phyloP scores from a whole-genome alignment of 768 basidiomycete species.

The Amanita rimosa region DNA sequence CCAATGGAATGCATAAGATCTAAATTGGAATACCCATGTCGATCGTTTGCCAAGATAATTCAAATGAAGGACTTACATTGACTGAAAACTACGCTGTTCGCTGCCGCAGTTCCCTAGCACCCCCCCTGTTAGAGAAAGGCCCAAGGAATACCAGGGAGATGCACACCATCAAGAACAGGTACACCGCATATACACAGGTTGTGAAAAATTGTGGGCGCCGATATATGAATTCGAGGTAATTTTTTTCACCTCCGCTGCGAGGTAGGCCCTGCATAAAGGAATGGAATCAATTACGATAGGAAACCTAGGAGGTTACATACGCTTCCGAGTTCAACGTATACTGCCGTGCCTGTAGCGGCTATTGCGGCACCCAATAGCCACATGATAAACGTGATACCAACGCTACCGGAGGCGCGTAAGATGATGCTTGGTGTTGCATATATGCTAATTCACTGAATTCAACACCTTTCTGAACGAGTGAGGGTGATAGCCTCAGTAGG shows the following conservation, averaged over 20 bases:
- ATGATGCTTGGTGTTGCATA: slow-evolving; percentile 65
- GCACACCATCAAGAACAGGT: slow-evolving; percentile 46
- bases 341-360: slow-evolving; percentile 55
- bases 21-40: slow-evolving; percentile 14
- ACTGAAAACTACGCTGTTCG: slow-evolving; percentile 55
- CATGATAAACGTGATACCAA: slow-evolving; percentile 56
- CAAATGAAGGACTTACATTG: slow-evolving; percentile 40
- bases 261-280: slow-evolving; percentile 42
- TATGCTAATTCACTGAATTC: slow-evolving; percentile 29
- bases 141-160: background rate
- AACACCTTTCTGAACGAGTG: background rate
- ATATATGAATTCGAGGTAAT: slow-evolving; percentile 62
- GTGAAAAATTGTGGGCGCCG: slow-evolving; percentile 47
- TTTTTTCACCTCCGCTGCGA: slow-evolving; percentile 65
- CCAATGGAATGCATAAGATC: slow-evolving; percentile 48
- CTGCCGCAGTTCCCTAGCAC: slow-evolving; percentile 44
- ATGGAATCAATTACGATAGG: background rate
- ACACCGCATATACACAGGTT: slow-evolving; percentile 48
- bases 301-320: slow-evolving; percentile 21
- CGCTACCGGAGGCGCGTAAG: slow-evolving; percentile 54
- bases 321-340: slow-evolving; percentile 69
- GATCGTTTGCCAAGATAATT: background rate
- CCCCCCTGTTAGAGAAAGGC: background rate
- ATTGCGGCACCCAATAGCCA: slow-evolving; percentile 61
- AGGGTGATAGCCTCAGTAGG: background rate